Percentiles rank a stretch among this genome's conserved stretches.
Conservation (phyloP, 176 grass and related monocot species). For the Aegilops longissima region DNA sequence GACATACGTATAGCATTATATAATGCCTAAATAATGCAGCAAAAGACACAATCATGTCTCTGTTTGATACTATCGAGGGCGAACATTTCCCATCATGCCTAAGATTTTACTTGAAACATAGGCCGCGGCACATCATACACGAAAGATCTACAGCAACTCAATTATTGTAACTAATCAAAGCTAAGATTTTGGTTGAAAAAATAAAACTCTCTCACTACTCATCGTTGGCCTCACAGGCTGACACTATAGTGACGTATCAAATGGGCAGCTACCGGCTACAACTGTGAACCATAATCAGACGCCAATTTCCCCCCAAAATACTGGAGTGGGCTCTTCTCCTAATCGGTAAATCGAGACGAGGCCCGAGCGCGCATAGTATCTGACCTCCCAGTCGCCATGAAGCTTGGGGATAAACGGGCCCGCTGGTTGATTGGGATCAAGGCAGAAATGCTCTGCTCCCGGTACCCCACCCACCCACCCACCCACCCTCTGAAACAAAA, state of each 20-base stretch:
- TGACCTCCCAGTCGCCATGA: not conserved
- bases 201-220: not conserved
- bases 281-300: not conserved
- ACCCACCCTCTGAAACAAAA: not conserved
- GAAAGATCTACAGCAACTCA: not conserved
- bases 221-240: not conserved
- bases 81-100: not conserved
- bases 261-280: not conserved
- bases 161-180: not conserved
- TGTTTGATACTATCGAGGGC: not conserved
- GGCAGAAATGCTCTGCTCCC: not conserved
- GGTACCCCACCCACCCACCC: not conserved
- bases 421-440: not conserved
- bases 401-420: not conserved
- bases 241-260: not conserved
- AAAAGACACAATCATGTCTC: not conserved
- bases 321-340: not conserved
- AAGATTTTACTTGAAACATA: not conserved
- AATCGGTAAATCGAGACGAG: not conserved
- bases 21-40: not conserved
- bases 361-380: not conserved
- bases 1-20: not conserved
- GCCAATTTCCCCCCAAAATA: not conserved
- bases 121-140: not conserved
- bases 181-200: not conserved